Evolutionary conservation across 805 yeast species (phyloP).

Genomic region (Maudiozyma serrabonitensis): DNA sequence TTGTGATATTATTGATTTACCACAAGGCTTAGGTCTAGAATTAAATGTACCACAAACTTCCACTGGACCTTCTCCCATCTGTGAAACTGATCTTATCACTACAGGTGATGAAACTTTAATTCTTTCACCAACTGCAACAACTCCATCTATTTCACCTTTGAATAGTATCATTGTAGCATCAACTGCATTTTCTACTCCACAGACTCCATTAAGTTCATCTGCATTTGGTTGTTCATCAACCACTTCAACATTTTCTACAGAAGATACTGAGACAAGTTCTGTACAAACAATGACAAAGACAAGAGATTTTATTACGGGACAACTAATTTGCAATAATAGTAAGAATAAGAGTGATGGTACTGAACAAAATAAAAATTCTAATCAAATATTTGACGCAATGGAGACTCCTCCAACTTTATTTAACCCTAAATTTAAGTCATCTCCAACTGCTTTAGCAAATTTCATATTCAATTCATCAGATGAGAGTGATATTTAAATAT

Average conservation of each 20-base stretch:
- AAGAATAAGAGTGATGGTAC: not conserved
- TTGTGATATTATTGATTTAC: slow-evolving; percentile 27
- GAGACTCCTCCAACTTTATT: not conserved
- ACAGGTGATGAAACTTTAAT: not conserved
- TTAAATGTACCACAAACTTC: not conserved
- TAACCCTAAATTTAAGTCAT: not conserved
- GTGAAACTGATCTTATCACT: not conserved
- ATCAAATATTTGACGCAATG: not conserved
- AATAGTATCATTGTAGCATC: no score
- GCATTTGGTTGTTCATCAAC: not conserved
- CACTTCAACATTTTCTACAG: not conserved
- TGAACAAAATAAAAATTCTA: no score
- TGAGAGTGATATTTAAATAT: slow-evolving; percentile 1
- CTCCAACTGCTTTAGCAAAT: not conserved
- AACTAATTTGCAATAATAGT: not conserved
- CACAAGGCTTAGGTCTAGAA: slow-evolving; percentile 6
- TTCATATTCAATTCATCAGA: slow-evolving; percentile 6
- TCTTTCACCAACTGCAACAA: not conserved
- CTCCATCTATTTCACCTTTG: not conserved
- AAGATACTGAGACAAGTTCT: not conserved
- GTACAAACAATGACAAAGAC: not conserved
- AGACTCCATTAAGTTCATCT: not conserved
- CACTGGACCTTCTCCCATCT: not conserved
- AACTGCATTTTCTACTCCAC: not conserved
- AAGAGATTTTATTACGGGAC: slow-evolving; percentile 1